Evolutionary conservation across 2,329 filamentous ascomycete genomes (phyloP).

Genomic region (Acephala macrosclerotiorum): DNA sequence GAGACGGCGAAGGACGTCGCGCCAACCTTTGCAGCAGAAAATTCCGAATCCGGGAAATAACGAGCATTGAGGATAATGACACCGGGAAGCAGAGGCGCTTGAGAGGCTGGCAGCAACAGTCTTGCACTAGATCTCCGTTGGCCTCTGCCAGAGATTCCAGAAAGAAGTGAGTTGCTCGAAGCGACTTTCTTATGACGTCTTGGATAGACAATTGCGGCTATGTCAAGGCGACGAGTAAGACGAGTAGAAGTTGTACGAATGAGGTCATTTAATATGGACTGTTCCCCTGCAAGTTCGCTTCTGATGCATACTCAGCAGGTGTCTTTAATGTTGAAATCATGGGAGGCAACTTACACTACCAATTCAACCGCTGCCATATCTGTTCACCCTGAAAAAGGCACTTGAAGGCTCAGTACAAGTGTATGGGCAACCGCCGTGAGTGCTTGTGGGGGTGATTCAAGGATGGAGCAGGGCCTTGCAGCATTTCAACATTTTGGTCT

Average conservation of each 20-base stretch:
- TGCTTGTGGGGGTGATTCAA: background rate
- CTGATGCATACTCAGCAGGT: background rate
- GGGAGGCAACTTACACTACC: background rate
- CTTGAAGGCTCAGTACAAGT: background rate
- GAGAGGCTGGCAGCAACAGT: conserved; percentile 4
- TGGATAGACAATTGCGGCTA: background rate
- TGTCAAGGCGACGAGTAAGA: background rate
- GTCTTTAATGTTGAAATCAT: background rate
- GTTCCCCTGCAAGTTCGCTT: background rate
- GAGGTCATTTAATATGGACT: background rate
- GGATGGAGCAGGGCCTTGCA: background rate
- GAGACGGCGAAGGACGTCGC: conserved; percentile 28
- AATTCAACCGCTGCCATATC: background rate
- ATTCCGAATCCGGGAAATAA: conserved; percentile 25
- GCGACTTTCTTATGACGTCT: background rate
- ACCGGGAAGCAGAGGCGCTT: conserved; percentile 22
- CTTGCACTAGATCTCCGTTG: background rate
- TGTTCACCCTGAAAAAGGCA: background rate
- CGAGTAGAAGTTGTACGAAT: background rate
- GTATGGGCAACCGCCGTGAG: background rate
- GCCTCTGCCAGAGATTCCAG: background rate
- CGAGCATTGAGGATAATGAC: conserved; percentile 25
- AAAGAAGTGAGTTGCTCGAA: background rate
- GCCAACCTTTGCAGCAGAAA: conserved; percentile 25
- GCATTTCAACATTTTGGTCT: background rate